Evolutionary conservation across 73 alveolate genomes (phyloP), one percentile per base, ranked within the genome.

Genomic region (Symbiodinium natans): DNA sequence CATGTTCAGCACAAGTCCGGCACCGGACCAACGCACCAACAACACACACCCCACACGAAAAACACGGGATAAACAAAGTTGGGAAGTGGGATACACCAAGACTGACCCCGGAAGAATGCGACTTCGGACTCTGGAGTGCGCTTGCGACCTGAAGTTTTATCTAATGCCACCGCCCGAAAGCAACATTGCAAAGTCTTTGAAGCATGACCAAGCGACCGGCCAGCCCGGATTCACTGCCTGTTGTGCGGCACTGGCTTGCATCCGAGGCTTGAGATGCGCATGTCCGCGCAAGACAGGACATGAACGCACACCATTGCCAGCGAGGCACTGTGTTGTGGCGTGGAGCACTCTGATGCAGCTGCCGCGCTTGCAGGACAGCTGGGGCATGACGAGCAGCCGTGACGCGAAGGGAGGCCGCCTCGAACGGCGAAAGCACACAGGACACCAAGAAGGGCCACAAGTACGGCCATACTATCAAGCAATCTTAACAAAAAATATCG

Each of bases 241-340:
- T 7, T 5, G 80, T 29, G 80, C 13, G n/a, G n/a, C n/a, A n/a
- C n/a, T n/a, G n/a, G n/a, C n/a, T n/a, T n/a, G n/a, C n/a, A n/a
- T n/a, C n/a, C n/a, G n/a, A n/a, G n/a, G n/a, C n/a, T n/a, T n/a
- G n/a, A 46, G 59, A 13, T 46, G 59, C 59, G 59, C 59, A 46
- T 46, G 59, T 9, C 6, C 59, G 59, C 59, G 13, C 13, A 13
- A 46, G 59, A 46, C 21, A 46, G 59, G 59, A 46, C 6, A 29
- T 4, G 80, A 2, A 3, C 33, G 80, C 11, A n/a, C 40, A 25
- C 3, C 27, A 29, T 6, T 27, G 29, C 80, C 40, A 29, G 27
- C 80, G 13, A 63, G 80, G 80, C 80, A 6, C 80, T 8, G 80
- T 63, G 80, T 63, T 63, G 80, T 63, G 80, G 27, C 80, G 80